Percentiles rank a stretch among this genome's conserved stretches.
phyloP scores from a whole-genome alignment of 163 green algal genomes.

The Prototheca cutis region DNA sequence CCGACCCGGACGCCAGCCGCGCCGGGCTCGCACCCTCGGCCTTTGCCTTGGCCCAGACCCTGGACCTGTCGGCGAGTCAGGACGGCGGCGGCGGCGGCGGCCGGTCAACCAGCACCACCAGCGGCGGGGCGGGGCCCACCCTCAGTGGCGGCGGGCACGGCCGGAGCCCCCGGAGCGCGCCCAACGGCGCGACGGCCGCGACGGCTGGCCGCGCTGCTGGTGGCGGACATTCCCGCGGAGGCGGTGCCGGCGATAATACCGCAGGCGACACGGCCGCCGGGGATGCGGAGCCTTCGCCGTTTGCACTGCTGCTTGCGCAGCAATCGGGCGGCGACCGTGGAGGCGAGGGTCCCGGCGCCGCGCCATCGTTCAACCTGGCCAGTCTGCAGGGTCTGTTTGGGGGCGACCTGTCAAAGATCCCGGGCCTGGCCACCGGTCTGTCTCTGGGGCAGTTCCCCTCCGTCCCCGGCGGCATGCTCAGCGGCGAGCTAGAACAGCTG shows the following conservation, averaged over 20 bases:
- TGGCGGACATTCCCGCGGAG: neutral
- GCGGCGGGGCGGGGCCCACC: neutral
- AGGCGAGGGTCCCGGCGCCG: neutral
- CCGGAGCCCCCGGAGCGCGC: too few species aligned
- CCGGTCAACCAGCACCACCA: neutral
- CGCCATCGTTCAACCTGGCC: conserved; percentile 5
- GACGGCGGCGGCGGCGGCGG: neutral
- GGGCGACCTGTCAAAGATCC: conserved; percentile 11
- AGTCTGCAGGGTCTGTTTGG: conserved; percentile 4
- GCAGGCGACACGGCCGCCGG: neutral
- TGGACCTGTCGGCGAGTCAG: neutral
- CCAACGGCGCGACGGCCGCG: neutral
- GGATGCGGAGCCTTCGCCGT: neutral
- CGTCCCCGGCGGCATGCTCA: conserved; percentile 24
- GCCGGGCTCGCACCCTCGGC: too few species aligned
- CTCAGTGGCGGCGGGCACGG: too few species aligned
- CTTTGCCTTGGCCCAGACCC: too few species aligned
- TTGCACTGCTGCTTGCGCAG: neutral
- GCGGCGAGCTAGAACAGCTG: conserved; percentile 33
- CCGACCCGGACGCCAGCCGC: too few species aligned
- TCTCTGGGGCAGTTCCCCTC: conserved; percentile 31
- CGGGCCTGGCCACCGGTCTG: conserved; percentile 4
- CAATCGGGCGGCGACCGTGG: neutral
- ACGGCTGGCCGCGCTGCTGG: neutral
- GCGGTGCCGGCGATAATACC: neutral